Percentiles rank a stretch among this genome's conserved stretches.
phyloP scores from a whole-genome alignment of 352 stramenopile species.

The Pythium scleroteichum region DNA sequence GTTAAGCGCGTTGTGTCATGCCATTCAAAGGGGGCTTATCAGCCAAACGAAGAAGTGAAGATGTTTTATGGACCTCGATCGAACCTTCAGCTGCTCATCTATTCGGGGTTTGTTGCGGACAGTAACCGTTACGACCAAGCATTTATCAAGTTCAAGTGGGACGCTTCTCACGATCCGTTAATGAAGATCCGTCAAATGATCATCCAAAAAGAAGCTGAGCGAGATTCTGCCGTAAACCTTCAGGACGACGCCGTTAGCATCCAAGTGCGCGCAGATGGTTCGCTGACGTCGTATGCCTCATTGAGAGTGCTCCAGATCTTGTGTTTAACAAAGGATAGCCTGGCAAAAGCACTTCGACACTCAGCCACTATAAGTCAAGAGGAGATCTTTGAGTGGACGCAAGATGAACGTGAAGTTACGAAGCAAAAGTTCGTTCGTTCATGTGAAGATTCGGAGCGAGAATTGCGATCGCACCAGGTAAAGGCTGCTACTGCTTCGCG shows the following conservation, averaged over 20 bases:
- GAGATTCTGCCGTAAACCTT: slow-evolving; percentile 14
- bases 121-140: slow-evolving; percentile 40
- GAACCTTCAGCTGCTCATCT: slow-evolving; percentile 55
- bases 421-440: background rate
- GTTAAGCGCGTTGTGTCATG: slow-evolving; percentile 34
- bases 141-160: slow-evolving; percentile 25
- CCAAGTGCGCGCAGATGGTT: slow-evolving; percentile 30
- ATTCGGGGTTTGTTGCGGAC: slow-evolving; percentile 56
- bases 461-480: background rate
- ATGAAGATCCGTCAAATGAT: slow-evolving; percentile 49
- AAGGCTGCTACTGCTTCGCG: slow-evolving; percentile 7
- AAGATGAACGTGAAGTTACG: slow-evolving; percentile 10
- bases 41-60: slow-evolving; percentile 39
- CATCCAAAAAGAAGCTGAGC: slow-evolving; percentile 39
- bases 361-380: slow-evolving; percentile 14
- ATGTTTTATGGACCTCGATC: slow-evolving; percentile 68
- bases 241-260: slow-evolving; percentile 25
- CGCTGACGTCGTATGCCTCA: slow-evolving; percentile 28
- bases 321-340: slow-evolving; percentile 36
- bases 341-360: slow-evolving; percentile 33
- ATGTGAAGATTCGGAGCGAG: slow-evolving; percentile 4
- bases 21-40: slow-evolving; percentile 42
- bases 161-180: slow-evolving; percentile 26
- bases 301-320: slow-evolving; percentile 37
- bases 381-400: slow-evolving; percentile 17